Conservation (phyloP, 768 basidiomycete genomes). For the Russula brevipes region DNA sequence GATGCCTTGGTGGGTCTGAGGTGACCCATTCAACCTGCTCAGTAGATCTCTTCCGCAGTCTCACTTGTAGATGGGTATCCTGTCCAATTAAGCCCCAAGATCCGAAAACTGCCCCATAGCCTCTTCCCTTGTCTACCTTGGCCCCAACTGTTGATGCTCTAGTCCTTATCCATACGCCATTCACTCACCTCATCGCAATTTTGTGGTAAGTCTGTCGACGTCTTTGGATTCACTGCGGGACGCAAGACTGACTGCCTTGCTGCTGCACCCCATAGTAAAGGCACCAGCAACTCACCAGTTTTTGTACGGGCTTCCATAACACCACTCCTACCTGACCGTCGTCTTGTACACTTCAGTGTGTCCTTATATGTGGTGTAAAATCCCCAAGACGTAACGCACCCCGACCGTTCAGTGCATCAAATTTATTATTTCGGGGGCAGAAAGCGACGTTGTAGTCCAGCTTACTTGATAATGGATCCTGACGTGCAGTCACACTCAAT, state of each 20-base stretch:
- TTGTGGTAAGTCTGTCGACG: slow-evolving; percentile 35
- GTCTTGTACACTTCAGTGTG: slow-evolving; percentile 41
- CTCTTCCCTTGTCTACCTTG: slow-evolving; percentile 36
- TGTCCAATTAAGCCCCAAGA: slow-evolving; percentile 35
- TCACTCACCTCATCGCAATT: neutral
- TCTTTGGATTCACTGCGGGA: slow-evolving; percentile 37
- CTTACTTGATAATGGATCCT: too few species aligned
- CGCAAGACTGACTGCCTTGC: slow-evolving; percentile 40
- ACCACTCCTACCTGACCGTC: slow-evolving; percentile 39
- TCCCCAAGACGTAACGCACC: too few species aligned
- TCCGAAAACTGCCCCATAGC: slow-evolving; percentile 33
- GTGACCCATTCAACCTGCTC: neutral
- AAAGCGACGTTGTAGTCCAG: too few species aligned
- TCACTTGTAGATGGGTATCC: slow-evolving; percentile 34
- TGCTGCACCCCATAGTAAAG: neutral
- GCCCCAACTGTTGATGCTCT: slow-evolving; percentile 30
- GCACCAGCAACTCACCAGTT: slow-evolving; percentile 50
- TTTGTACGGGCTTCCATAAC: slow-evolving; percentile 54
- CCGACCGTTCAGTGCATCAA: too few species aligned
- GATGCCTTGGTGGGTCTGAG: too few species aligned
- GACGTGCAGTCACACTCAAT: slow-evolving; percentile 37
- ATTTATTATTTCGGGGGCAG: too few species aligned
- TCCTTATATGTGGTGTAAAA: slow-evolving; percentile 2
- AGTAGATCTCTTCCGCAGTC: slow-evolving; percentile 7
- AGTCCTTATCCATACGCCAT: neutral